Evolutionary conservation across 768 basidiomycete species (phyloP), one percentile per base, ranked within the genome.

Genomic region (Leccinellum albellum): DNA sequence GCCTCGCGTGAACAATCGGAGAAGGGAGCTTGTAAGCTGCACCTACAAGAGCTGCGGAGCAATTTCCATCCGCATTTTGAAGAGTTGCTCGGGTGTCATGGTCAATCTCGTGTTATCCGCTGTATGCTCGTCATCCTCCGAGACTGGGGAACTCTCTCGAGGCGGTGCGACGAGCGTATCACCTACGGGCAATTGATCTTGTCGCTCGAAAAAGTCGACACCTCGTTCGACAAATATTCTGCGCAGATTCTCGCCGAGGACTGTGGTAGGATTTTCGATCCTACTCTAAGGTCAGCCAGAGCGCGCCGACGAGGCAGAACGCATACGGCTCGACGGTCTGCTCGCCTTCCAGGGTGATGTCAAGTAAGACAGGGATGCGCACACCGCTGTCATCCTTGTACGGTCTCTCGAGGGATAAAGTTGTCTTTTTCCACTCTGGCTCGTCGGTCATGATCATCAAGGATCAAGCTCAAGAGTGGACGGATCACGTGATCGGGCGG

Each of bases 321-420:
- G 48, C 86, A 64, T 75, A 91, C 91, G 85, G 79, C 75, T 92
- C 88, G 57, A 85, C 85, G 48, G 88, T 73, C 52, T 82, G 80
- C 59, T 84, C 79, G 37, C 90, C 88, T 44, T 89, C 85, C 24
- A 80, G 76, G 7, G 81, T 78, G 54, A 94, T 88, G 65, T 94
- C 90, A 26, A 80, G 73, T 28, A 93, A 73, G 6, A 77, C 75
- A 24, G 82, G 86, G 28, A 92, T 82, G 9, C 66, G 77, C 46
- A 81, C 75, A 8, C 88, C 89, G 35, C 79, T 72, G 61, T 93
- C 90, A 64, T 91, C 87, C 70, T 87, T 91, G 75, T 91, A 91
- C 0, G 88, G 89, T 37, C 84, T 77, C 67, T 94, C 91, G 31
- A 94, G 78, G 2, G 89, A 86, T 10, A 92, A 74, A 58, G 74